Conservation (phyloP, 768 basidiomycete species). For the Leccinum pellstonianum region DNA sequence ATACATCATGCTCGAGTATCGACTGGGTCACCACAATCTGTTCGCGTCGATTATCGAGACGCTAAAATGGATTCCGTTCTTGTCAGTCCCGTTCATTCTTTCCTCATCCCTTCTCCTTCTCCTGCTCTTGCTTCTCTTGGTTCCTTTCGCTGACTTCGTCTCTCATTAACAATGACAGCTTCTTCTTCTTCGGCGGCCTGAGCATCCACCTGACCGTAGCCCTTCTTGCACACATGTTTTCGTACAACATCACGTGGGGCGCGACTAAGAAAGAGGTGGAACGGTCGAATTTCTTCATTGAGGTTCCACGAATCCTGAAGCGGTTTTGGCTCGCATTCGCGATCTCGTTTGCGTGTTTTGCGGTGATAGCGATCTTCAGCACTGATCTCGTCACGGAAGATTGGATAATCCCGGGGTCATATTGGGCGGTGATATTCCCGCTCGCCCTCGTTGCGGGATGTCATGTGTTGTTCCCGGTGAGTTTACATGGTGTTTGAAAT, state of each 20-base stretch:
- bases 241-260: slow-evolving; percentile 60
- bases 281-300: slow-evolving; percentile 86
- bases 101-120: not conserved
- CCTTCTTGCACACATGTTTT: slow-evolving; percentile 56
- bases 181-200: slow-evolving; percentile 59
- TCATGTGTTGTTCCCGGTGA: slow-evolving; percentile 74
- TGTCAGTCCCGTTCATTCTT: slow-evolving; percentile 21
- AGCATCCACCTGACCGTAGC: slow-evolving; percentile 52
- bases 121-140: not conserved
- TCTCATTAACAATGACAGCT: slow-evolving; percentile 16
- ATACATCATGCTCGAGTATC: slow-evolving; percentile 69
- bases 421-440: slow-evolving; percentile 80
- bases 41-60: slow-evolving; percentile 24
- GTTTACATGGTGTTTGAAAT: slow-evolving; percentile 27
- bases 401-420: slow-evolving; percentile 59
- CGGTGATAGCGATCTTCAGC: slow-evolving; percentile 56
- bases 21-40: slow-evolving; percentile 46
- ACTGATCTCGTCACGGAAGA: slow-evolving; percentile 50
- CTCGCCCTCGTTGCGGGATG: slow-evolving; percentile 64
- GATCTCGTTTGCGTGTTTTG: slow-evolving; percentile 50
- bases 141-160: too few relatives aligned
- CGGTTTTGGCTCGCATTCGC: slow-evolving; percentile 71
- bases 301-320: slow-evolving; percentile 79
- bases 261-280: slow-evolving; percentile 82
- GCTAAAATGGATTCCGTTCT: slow-evolving; percentile 34